phyloP scores from a whole-genome alignment of 352 stramenopile genomes.

The Phytophthora foliorum region DNA sequence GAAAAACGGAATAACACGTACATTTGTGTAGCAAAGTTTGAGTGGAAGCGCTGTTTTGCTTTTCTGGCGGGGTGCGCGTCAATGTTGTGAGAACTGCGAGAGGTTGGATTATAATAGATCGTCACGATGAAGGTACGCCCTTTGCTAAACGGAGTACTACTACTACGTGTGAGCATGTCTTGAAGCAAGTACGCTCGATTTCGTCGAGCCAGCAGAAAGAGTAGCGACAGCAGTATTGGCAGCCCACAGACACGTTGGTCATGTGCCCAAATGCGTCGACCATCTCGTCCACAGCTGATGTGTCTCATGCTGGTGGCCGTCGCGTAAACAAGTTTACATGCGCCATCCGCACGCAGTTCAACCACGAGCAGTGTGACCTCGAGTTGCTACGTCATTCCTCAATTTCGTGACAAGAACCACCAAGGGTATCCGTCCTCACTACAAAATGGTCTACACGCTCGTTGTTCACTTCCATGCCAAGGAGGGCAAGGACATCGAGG shows the following conservation, averaged over 20 bases:
- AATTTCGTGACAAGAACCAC: slow-evolving; percentile 10
- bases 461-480: slow-evolving; percentile 44
- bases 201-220: too few relatives aligned
- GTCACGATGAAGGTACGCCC: too few relatives aligned
- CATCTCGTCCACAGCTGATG: background rate
- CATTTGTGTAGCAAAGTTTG: slow-evolving; percentile 5
- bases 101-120: too few relatives aligned
- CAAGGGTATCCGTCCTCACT: background rate
- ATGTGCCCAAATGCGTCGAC: too few relatives aligned
- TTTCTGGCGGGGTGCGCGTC: too few relatives aligned
- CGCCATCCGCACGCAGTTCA: slow-evolving; percentile 4
- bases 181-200: too few relatives aligned
- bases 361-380: background rate
- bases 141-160: too few relatives aligned
- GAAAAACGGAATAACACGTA: slow-evolving; percentile 13
- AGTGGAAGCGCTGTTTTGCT: background rate
- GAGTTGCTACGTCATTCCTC: slow-evolving; percentile 7
- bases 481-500: slow-evolving; percentile 47
- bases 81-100: too few relatives aligned
- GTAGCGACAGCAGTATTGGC: too few relatives aligned
- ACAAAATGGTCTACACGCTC: slow-evolving; percentile 44
- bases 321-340: slow-evolving; percentile 10
- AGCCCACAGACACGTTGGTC: too few relatives aligned
- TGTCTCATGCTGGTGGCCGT: background rate
- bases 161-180: too few relatives aligned